A percentile compares a stretch with the other conserved stretches of the same genome.
phyloP scores from a whole-genome alignment of 2,329 filamentous ascomycete genomes.

The Nothomitra cinnamomea region DNA sequence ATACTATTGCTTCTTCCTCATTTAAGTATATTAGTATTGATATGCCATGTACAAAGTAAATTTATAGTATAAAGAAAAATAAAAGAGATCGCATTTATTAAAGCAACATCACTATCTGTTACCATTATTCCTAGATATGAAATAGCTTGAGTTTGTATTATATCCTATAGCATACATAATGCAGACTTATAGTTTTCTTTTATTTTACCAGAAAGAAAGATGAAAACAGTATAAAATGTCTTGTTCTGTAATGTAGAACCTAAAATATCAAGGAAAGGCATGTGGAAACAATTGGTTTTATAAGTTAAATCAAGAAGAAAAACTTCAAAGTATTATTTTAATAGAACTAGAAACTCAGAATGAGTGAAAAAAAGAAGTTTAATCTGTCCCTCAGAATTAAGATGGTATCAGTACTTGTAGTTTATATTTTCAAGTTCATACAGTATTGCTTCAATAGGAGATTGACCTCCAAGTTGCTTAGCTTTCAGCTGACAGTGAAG shows the following conservation, averaged over 20 bases:
- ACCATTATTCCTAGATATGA: slow-evolving; percentile 1
- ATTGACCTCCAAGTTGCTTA: neutral
- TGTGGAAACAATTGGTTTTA: neutral
- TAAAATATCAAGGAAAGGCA: neutral
- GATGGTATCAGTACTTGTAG: neutral
- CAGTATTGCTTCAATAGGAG: neutral
- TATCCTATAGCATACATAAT: no score
- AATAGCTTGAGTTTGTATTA: no score
- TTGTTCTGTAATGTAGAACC: neutral
- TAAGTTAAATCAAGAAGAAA: no score
- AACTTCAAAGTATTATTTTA: neutral
- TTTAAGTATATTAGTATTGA: neutral
- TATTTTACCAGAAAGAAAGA: neutral
- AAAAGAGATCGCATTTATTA: neutral
- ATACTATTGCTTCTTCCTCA: neutral
- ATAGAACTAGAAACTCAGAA: neutral
- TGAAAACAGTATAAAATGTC: slow-evolving; percentile 3
- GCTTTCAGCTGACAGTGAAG: neutral
- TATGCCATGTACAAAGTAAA: no score
- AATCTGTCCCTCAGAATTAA: neutral
- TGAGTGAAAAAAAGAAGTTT: neutral
- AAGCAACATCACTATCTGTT: neutral
- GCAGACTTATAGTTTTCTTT: no score
- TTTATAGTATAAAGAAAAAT: neutral
- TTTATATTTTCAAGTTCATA: neutral